A percentile compares a stretch with the other conserved stretches of the same genome.
phyloP scores from a whole-genome alignment of 768 basidiomycete genomes.

The Lentinula sp. region DNA sequence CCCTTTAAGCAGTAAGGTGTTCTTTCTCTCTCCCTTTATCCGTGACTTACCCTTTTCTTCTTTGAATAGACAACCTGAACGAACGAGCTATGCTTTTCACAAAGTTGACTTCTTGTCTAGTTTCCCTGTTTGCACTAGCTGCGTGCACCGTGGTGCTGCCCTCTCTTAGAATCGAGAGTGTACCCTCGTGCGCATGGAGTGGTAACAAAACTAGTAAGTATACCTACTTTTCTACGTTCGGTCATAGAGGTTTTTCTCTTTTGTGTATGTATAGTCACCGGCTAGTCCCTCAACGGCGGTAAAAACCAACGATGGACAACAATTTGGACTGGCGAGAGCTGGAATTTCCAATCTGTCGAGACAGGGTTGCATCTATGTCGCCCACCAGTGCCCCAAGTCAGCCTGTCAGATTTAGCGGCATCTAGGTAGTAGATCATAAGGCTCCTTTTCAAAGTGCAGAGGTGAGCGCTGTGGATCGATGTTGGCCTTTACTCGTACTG shows the following conservation, averaged over 20 bases:
- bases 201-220: slow-evolving; percentile 36
- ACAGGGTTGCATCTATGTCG: slow-evolving; percentile 38
- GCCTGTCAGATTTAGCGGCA: no score
- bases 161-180: neutral
- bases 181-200: neutral
- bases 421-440: no score
- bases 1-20: neutral
- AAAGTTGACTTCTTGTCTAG: neutral
- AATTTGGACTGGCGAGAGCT: slow-evolving; percentile 29
- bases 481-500: no score
- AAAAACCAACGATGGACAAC: slow-evolving; percentile 54
- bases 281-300: slow-evolving; percentile 34
- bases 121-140: neutral
- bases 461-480: no score
- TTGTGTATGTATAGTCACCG: slow-evolving; percentile 34
- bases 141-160: neutral
- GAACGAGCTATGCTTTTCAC: neutral
- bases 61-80: neutral
- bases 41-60: neutral
- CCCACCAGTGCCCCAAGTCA: no score
- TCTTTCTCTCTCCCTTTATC: neutral
- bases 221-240: neutral
- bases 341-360: slow-evolving; percentile 35
- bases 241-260: neutral
- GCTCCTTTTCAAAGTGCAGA: no score